A percentile compares a stretch with the other conserved stretches of the same genome.
These are phyloP conservation scores for Pistacia integerrima DNA, from an alignment of 345 rosid genomes.

Conservation along the genomic window DNA sequence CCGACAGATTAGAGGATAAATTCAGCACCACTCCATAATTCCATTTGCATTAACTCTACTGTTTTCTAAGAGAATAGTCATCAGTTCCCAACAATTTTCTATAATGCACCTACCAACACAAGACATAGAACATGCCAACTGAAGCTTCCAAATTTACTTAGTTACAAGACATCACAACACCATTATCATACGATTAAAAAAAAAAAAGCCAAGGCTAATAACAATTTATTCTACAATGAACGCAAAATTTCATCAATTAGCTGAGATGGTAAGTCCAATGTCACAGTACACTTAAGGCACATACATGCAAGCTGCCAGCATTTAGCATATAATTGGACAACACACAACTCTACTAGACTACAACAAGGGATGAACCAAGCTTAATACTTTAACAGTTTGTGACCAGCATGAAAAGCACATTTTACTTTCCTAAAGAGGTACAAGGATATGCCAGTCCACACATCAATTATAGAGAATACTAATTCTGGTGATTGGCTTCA, in stretches of 20 bases:
- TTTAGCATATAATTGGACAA: not conserved
- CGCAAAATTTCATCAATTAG: not conserved
- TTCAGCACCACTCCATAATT: not conserved
- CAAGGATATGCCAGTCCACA: not conserved
- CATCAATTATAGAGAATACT: not conserved
- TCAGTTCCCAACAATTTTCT: not conserved
- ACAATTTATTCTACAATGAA: not conserved
- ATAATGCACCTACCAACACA: not conserved
- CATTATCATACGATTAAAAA: not conserved
- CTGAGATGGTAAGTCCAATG: not conserved
- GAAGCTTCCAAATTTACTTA: not conserved
- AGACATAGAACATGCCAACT: not conserved
- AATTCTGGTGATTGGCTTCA: not conserved
- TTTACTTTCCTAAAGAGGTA: not conserved
- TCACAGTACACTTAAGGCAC: not conserved
- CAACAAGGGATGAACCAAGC: not conserved
- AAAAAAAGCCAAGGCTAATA: not conserved
- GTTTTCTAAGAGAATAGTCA: not conserved
- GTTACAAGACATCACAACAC: not conserved
- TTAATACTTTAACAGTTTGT: not conserved
- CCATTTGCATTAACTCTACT: not conserved
- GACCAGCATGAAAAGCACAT: not conserved
- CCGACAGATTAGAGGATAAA: not conserved
- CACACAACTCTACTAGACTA: not conserved
- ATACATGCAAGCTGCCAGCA: not conserved